Evolutionary conservation across 148 eudicot species (phyloP).

Genomic region (Rhododendron vialii): DNA sequence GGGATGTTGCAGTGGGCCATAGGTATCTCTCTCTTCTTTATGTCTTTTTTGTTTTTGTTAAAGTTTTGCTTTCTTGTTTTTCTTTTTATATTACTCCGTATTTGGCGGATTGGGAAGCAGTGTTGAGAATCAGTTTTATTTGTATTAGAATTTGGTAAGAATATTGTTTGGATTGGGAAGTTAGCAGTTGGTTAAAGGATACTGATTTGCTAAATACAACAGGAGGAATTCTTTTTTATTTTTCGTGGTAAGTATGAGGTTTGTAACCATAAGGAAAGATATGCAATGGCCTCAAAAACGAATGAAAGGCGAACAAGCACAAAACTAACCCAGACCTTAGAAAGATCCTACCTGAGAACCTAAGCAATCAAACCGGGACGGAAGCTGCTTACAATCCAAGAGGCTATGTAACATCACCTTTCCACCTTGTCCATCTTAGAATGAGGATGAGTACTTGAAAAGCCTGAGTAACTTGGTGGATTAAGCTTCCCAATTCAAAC

Average conservation of each 20-base stretch:
- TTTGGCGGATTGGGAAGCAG: neutral
- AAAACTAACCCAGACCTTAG: neutral
- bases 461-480: neutral
- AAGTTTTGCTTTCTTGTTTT: too few relatives aligned
- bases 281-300: neutral
- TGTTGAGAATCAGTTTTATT: neutral
- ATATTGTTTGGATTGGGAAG: neutral
- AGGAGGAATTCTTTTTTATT: neutral
- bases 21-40: conserved; percentile 33
- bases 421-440: neutral
- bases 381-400: neutral
- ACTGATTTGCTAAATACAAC: neutral
- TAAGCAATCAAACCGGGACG: neutral
- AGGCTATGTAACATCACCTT: neutral
- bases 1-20: conserved; percentile 96
- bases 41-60: neutral
- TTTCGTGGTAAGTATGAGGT: neutral
- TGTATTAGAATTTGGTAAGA: neutral
- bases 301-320: neutral
- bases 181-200: neutral
- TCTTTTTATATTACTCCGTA: too few relatives aligned
- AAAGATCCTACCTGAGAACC: neutral
- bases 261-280: neutral
- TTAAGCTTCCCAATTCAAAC: neutral
- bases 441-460: neutral